Evolutionary conservation across 371 early-diverging fungal genomes (phyloP), one percentile per base, ranked within the genome.

Genomic region (Actinomortierella ambigua): DNA sequence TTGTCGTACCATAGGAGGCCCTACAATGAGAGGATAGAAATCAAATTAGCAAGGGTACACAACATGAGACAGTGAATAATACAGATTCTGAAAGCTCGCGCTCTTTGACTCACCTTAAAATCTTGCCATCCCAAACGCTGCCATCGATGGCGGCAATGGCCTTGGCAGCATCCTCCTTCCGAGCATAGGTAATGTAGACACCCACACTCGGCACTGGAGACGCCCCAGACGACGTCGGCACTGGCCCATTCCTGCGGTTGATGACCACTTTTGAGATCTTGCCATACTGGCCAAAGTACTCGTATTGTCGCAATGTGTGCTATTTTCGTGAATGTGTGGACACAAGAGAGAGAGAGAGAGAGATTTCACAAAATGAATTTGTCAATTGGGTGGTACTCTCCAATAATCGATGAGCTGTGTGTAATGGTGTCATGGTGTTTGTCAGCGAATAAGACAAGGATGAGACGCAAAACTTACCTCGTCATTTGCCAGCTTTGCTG

Each of bases 271-370:
- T 93, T 42, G 89, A 81, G 53, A 98, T 95, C 59, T 93, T 95
- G 43, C 98, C 98, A 80, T 91, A 98, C 76, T 98, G 97, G 11
- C 98, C 98, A 88, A 98, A 97, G 77, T 93, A 97, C 57, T 97
- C 96, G 40, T 81, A 78, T 39, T 88, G 87, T 53, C 92, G 84
- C 55, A 98, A 77, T 9, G 82, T 53, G 41, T 70, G 64, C 63
- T 61, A 56, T 24, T n/a, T 47, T 11, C 51, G 51, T 28, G 46
- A 57, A 27, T 24, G 28, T 14, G 54, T 11, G 34, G 11, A 34
- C 9, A 8, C 39, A n/a, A 22, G 26, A 40, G 53, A 54, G 22
- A 26, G 22, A 9, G 27, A 18, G 27, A 28, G 26, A 53, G 29
- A 28, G 43, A 0, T 56, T 50, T 34, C 15, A 53, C 27, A 9